Evolutionary conservation across 495 filamentous ascomycete species (phyloP).

Genomic region (Aspergillus nanangensis): DNA sequence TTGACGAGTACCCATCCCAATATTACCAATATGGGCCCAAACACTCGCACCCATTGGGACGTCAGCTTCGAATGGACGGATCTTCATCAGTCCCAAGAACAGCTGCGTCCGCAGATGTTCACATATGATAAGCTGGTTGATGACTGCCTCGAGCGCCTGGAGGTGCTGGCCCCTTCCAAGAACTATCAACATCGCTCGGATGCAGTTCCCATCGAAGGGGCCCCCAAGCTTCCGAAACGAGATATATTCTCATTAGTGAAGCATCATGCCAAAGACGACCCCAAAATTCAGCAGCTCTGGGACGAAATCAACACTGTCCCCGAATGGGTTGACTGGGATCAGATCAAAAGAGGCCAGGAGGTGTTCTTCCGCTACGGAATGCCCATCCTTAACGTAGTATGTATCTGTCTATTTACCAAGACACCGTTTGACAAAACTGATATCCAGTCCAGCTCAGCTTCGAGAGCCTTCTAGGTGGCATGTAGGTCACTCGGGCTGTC

Average conservation of each 20-base stretch:
- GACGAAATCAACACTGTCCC: constrained; percentile 64
- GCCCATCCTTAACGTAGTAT: constrained; percentile 49
- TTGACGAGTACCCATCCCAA: too few relatives aligned
- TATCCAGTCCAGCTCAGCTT: constrained; percentile 28
- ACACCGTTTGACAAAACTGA: not conserved
- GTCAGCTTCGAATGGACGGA: constrained; percentile 67
- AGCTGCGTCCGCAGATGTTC: constrained; percentile 56
- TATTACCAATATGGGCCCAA: too few relatives aligned
- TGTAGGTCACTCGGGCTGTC: constrained; percentile 21
- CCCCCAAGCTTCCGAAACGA: constrained; percentile 32
- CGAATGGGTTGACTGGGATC: constrained; percentile 77
- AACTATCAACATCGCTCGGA: constrained; percentile 13
- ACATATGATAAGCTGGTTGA: constrained; percentile 67
- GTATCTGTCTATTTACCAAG: constrained; percentile 6
- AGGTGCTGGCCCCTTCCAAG: constrained; percentile 42
- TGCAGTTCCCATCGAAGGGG: constrained; percentile 9
- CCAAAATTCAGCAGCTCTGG: constrained; percentile 60
- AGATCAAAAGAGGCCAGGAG: constrained; percentile 58
- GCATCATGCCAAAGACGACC: constrained; percentile 52
- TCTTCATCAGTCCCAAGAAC: constrained; percentile 56
- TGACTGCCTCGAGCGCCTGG: constrained; percentile 56
- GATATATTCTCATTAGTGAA: constrained; percentile 62
- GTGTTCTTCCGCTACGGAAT: constrained; percentile 71
- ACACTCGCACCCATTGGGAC: constrained; percentile 44
- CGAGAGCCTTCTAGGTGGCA: constrained; percentile 38